Conservation (phyloP, 805 yeast genomes). For the Martiniozyma abietophila region DNA sequence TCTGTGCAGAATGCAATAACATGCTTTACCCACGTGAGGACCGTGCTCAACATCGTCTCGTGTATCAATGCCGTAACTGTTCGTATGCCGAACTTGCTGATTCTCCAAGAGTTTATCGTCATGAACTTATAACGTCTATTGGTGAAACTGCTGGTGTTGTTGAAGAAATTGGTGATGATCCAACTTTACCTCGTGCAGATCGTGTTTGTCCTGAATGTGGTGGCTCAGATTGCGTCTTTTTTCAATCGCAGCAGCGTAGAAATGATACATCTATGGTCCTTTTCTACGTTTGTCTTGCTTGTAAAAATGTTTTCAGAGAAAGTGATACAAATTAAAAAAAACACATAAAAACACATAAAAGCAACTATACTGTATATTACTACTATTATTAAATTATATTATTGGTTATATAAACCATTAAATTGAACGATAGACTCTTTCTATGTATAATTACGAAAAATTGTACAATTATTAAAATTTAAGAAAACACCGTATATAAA, state of each 20-base stretch:
- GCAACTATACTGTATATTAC: too few relatives aligned
- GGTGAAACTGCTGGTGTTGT: constrained; percentile 97
- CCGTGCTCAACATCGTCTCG: constrained; percentile 60
- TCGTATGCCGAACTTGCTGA: constrained; percentile 88
- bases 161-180: constrained; percentile 90
- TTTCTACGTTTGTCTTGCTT: constrained; percentile 84
- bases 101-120: constrained; percentile 79
- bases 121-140: constrained; percentile 83
- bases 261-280: constrained; percentile 93
- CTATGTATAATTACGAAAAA: too few relatives aligned
- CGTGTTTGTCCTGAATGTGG: constrained; percentile 88
- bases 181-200: constrained; percentile 95
- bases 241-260: constrained; percentile 92
- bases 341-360: too few relatives aligned
- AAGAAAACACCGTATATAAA: too few relatives aligned
- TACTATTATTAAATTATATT: too few relatives aligned
- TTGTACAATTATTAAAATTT: too few relatives aligned
- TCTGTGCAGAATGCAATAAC: constrained; percentile 95
- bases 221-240: constrained; percentile 86
- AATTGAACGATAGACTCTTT: too few relatives aligned
- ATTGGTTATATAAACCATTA: too few relatives aligned
- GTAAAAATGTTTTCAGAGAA: constrained; percentile 62
- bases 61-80: constrained; percentile 93
- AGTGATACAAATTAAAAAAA: constrained; percentile 5
- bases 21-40: constrained; percentile 98